Conservation (phyloP, 2,329 filamentous ascomycete genomes). For the Ophiostoma australiae region DNA sequence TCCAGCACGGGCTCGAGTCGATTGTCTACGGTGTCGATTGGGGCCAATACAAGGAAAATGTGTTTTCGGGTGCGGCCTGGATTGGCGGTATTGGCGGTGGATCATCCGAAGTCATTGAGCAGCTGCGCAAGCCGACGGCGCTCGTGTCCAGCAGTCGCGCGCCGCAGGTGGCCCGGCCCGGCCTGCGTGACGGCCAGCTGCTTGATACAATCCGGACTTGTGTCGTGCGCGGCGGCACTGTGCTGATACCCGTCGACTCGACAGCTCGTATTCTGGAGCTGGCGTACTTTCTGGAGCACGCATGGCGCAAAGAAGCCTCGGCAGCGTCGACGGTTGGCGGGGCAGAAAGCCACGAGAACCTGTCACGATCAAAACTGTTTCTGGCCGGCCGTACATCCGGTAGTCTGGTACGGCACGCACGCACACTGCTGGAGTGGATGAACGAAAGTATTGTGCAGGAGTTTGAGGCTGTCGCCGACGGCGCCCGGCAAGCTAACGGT, state of each 20-base stretch:
- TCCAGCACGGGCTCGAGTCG: constrained; percentile 92
- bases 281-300: constrained; percentile 85
- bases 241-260: constrained; percentile 89
- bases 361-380: constrained; percentile 61
- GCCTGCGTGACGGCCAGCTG: constrained; percentile 80
- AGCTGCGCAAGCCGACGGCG: constrained; percentile 86
- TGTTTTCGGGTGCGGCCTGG: constrained; percentile 90
- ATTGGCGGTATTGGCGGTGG: constrained; percentile 66
- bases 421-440: constrained; percentile 99
- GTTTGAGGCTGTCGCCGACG: constrained; percentile 67
- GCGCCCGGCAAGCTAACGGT: constrained; percentile 42
- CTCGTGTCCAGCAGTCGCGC: constrained; percentile 83
- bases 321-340: constrained; percentile 36
- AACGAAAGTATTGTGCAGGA: constrained; percentile 90
- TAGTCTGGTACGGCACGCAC: constrained; percentile 82
- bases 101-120: constrained; percentile 87
- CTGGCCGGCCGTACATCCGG: constrained; percentile 81
- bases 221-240: constrained; percentile 76
- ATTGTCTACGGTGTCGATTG: constrained; percentile 97
- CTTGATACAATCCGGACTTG: constrained; percentile 76
- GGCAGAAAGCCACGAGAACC: constrained; percentile 41
- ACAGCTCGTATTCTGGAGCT: constrained; percentile 91
- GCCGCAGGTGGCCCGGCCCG: constrained; percentile 64
- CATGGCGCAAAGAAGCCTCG: constrained; percentile 67
- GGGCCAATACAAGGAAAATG: constrained; percentile 96